Percentiles rank a stretch among this genome's conserved stretches.
These are phyloP conservation scores for Amphibolis antarctica DNA, from an alignment of 106 monocot species.

Conservation along the genomic window DNA sequence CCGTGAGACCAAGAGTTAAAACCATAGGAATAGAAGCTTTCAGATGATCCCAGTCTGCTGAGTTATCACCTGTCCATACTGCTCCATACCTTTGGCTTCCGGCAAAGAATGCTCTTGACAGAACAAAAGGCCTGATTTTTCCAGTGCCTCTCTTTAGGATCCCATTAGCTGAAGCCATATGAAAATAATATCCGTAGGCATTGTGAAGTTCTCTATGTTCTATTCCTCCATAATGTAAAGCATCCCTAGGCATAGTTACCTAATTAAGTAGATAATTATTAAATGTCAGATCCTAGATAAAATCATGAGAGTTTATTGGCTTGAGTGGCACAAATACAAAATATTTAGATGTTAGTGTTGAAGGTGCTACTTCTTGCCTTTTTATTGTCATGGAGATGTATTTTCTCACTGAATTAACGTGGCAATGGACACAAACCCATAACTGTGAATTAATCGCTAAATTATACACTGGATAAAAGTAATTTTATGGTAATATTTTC, in stretches of 20 bases:
- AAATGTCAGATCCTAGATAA: not conserved
- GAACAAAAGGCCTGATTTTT: conserved; percentile 91
- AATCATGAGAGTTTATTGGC: not conserved
- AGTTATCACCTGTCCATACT: conserved; percentile 95
- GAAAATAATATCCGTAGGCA: conserved; percentile 92
- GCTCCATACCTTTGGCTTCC: conserved; percentile 92
- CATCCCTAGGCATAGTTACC: conserved; percentile 97
- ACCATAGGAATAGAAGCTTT: conserved; percentile 91
- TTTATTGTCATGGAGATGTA: too few species aligned
- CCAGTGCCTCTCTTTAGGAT: conserved; percentile 74
- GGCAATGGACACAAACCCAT: too few species aligned
- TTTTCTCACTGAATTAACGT: too few species aligned
- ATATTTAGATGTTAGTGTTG: too few species aligned
- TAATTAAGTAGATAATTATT: conserved; percentile 16
- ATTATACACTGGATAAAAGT: too few species aligned
- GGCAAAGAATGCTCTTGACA: conserved; percentile 97
- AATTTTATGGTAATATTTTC: too few species aligned
- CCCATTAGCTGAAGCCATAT: conserved; percentile 90
- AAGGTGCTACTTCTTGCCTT: too few species aligned
- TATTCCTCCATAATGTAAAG: conserved; percentile 68
- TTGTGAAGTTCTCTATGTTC: conserved; percentile 98
- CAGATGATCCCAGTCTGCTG: conserved; percentile 96
- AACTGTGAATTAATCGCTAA: too few species aligned
- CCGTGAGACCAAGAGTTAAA: conserved; percentile 83
- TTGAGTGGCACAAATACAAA: not conserved